These are phyloP conservation scores for Toxoplasma gondii DNA, from an alignment of 169 alveolate species.

Conservation along the genomic window DNA sequence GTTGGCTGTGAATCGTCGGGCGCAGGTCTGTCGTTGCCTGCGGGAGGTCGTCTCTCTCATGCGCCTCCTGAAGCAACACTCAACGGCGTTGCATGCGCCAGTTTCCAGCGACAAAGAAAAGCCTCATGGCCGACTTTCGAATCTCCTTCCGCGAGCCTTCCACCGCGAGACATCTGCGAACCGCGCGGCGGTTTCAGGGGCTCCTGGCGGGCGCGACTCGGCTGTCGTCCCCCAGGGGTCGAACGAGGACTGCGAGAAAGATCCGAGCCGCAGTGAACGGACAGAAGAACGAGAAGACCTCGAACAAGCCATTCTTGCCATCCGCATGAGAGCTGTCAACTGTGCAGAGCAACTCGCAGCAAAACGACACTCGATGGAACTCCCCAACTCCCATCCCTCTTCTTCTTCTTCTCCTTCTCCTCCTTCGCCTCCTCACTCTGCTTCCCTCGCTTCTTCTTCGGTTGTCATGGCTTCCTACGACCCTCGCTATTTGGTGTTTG, in stretches of 20 bases:
- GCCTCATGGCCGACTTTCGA: neutral
- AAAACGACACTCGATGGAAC: neutral
- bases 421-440: neutral
- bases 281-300: neutral
- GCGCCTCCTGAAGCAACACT: constrained; percentile 57
- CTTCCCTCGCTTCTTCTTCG: neutral
- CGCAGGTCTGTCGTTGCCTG: constrained; percentile 62
- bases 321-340: constrained; percentile 22
- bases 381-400: too few relatives aligned
- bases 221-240: neutral
- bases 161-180: neutral
- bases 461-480: constrained; percentile 71
- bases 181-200: neutral
- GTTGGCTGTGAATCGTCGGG: constrained; percentile 61
- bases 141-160: neutral
- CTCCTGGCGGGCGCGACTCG: neutral
- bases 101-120: neutral
- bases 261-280: too few relatives aligned
- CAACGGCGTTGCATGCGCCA: neutral
- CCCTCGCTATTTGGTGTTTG: constrained; percentile 90
- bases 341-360: constrained; percentile 7
- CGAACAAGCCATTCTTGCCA: constrained; percentile 1
- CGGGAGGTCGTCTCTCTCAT: constrained; percentile 39
- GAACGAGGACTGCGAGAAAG: neutral
- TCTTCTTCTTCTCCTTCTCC: neutral